These are phyloP conservation scores for Protostelium mycophagum DNA, from an alignment of 78 protist genomes.

Conservation along the genomic window DNA sequence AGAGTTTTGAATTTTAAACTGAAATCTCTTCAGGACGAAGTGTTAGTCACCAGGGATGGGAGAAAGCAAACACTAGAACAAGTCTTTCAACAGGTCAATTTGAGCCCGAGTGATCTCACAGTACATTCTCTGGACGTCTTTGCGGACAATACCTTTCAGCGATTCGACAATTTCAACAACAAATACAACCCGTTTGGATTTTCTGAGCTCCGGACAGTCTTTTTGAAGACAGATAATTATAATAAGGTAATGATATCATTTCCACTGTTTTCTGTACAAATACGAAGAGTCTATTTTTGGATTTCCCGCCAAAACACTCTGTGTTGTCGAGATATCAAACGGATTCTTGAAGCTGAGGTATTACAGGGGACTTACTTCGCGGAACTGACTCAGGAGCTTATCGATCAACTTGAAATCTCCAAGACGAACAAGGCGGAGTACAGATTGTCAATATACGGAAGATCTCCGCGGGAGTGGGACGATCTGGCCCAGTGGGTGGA, in stretches of 20 bases:
- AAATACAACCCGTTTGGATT: slow-evolving; percentile 79
- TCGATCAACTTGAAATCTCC: slow-evolving; percentile 54
- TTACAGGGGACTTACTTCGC: slow-evolving; percentile 76
- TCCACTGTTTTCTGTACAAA: too few relatives aligned
- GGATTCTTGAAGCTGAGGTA: background rate
- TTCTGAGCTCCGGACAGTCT: slow-evolving; percentile 69
- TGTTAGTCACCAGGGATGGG: background rate
- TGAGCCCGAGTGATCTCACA: background rate
- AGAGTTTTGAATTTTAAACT: too few relatives aligned
- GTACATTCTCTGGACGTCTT: background rate
- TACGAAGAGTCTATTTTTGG: too few relatives aligned
- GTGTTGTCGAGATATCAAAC: background rate
- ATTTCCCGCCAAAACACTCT: too few relatives aligned
- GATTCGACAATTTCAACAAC: slow-evolving; percentile 86
- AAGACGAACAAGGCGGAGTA: slow-evolving; percentile 78
- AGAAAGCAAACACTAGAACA: background rate
- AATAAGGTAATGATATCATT: slow-evolving; percentile 25
- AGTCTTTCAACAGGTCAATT: background rate
- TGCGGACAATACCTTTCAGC: slow-evolving; percentile 34
- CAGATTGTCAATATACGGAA: slow-evolving; percentile 88
- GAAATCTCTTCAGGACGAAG: background rate
- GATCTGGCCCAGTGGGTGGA: slow-evolving; percentile 74
- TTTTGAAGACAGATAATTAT: slow-evolving; percentile 88
- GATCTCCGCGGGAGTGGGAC: slow-evolving; percentile 67
- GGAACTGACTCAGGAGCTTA: slow-evolving; percentile 72